A percentile compares a stretch with the other conserved stretches of the same genome.
Conservation (phyloP, 2,329 filamentous ascomycete species). For the Sclerotinia minor region DNA sequence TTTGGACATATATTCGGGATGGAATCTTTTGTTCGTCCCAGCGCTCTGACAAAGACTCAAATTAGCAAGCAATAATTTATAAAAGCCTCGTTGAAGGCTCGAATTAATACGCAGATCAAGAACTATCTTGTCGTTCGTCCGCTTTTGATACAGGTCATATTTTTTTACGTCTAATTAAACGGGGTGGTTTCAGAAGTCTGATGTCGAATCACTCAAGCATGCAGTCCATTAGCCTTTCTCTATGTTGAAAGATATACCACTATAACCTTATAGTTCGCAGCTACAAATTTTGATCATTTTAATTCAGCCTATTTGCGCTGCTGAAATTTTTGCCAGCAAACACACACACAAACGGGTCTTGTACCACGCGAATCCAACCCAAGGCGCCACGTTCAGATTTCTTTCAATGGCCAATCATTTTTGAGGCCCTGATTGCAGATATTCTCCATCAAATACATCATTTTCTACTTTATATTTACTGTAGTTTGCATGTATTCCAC, state of each 20-base stretch:
- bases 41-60: background rate
- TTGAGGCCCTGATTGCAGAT: constrained; percentile 10
- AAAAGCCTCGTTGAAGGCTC: constrained; percentile 3
- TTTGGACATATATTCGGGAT: background rate
- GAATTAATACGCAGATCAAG: background rate
- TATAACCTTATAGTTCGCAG: background rate
- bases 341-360: constrained; percentile 21
- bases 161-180: background rate
- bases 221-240: background rate
- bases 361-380: constrained; percentile 17
- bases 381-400: constrained; percentile 25
- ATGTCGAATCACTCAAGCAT: constrained; percentile 14
- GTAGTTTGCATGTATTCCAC: background rate
- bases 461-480: background rate
- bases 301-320: constrained; percentile 6
- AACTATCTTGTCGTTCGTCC: background rate
- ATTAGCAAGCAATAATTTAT: background rate
- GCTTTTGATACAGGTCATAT: background rate
- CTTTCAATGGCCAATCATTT: constrained; percentile 24
- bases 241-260: constrained; percentile 1
- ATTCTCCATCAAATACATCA: background rate
- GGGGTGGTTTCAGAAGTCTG: background rate
- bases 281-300: background rate
- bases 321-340: constrained; percentile 26
- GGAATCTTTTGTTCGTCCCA: background rate